Base-by-base conservation (phyloP, 768 basidiomycete genomes). In the Termitomyces eurrhizus region DNA sequence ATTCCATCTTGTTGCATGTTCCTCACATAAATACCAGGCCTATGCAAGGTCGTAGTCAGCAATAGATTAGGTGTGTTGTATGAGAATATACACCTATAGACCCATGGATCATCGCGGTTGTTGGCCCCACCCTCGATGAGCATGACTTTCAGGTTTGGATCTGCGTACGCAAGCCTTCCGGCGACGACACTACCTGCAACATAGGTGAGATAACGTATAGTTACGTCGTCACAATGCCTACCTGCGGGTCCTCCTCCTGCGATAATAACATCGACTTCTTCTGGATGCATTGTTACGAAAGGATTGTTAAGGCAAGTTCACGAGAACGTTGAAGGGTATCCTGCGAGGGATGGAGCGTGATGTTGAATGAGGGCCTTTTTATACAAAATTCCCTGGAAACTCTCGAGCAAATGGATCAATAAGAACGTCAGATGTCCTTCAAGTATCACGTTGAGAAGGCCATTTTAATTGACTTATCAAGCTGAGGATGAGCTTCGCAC, bases 101-200 rank as follows among this genome's bases (percentile, higher is more conserved):
- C 88, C 87, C 86, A 88, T 48, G 87, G 87, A 62, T 89, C 87
- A 65, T 88, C 86, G 14, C 84, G 77, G 73, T 88, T 89, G 77
- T 88, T 88, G 21, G 84, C 83, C 59, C 87, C 86, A 57, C 78
- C 88, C 77, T 89, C 88, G 60, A 89, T 84, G 65, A 90, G 81
- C 85, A 89, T 86, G 60, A 90, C 87, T 69, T 89, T 87, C 58
- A 90, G 71, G 66, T 75, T 88, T 29, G 87, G 86, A 72, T 89
- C 88, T 42, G 87, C 86, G 65, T 84, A 86, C 0, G 88, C 88
- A 56, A 90, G 73, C 58, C 88, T 78, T 57, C 88, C 88, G 13
- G 88, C 88, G 33, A 84, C 81, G 54, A 87, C 87, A 67, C 85
- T 85, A 62, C 86, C 86, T 77, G 63, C 21, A 52, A 55, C 0